phyloP scores from a whole-genome alignment of 495 filamentous ascomycete species.

The Trichoderma virens region DNA sequence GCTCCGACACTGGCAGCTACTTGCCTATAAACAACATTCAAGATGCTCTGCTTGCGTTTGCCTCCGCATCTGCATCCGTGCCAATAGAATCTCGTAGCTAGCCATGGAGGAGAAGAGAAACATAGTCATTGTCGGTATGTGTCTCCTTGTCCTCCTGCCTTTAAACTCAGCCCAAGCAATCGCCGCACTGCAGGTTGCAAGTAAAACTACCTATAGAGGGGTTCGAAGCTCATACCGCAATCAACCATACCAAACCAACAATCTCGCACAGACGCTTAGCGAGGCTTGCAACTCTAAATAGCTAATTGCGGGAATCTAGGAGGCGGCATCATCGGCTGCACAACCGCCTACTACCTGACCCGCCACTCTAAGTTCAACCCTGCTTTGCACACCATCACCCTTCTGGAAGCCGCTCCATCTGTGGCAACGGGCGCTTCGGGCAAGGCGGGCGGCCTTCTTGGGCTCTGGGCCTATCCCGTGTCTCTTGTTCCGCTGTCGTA shows the following conservation, averaged over 20 bases:
- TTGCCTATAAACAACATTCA: no score
- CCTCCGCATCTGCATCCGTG: neutral
- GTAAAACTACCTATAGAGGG: neutral
- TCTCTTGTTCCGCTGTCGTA: slow-evolving; percentile 84
- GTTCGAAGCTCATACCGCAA: neutral
- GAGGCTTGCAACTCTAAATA: neutral
- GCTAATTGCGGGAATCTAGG: slow-evolving; percentile 39
- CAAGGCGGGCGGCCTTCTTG: slow-evolving; percentile 89
- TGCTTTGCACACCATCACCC: slow-evolving; percentile 65
- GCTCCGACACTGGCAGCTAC: no score
- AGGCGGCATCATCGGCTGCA: slow-evolving; percentile 91
- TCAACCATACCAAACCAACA: no score
- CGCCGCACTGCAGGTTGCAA: neutral
- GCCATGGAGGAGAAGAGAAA: slow-evolving; percentile 38
- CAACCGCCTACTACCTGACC: slow-evolving; percentile 88
- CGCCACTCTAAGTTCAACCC: slow-evolving; percentile 80
- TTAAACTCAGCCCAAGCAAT: neutral
- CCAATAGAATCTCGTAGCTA: slow-evolving; percentile 18
- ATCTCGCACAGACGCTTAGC: neutral
- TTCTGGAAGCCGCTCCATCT: slow-evolving; percentile 72
- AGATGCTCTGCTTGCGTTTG: neutral
- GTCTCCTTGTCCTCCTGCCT: neutral
- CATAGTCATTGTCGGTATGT: slow-evolving; percentile 63
- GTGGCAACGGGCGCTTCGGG: slow-evolving; percentile 90
- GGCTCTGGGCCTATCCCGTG: slow-evolving; percentile 84